A percentile compares a stretch with the other conserved stretches of the same genome.
Conservation (phyloP, 805 yeast genomes). For the Sugiyamaella americana region DNA sequence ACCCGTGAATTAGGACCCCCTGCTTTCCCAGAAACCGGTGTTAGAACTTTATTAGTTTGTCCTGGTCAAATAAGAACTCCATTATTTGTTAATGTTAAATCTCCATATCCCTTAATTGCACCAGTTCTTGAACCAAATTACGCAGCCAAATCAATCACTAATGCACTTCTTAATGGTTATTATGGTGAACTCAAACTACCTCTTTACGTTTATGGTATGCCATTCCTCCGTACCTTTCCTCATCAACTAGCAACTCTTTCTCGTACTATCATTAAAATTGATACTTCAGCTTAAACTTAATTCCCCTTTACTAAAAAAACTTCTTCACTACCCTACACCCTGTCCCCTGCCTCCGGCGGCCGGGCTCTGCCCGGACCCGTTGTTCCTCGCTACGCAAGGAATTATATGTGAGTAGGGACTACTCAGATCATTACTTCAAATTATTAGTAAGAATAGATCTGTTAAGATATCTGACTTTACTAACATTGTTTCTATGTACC, state of each 20-base stretch:
- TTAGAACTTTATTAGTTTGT: conserved; percentile 66
- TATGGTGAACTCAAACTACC: conserved; percentile 71
- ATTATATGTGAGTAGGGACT: not conserved
- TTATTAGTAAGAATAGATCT: too few species aligned
- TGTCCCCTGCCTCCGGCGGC: conserved; percentile 1
- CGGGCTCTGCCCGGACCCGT: not conserved
- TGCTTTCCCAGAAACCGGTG: conserved; percentile 22
- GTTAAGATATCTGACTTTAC: too few species aligned
- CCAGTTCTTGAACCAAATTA: conserved; percentile 69
- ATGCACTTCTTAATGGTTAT: conserved; percentile 52
- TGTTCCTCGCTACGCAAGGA: not conserved
- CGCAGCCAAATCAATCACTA: conserved; percentile 55
- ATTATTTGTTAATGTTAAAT: conserved; percentile 65
- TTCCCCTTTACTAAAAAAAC: too few species aligned
- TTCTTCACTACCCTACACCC: too few species aligned
- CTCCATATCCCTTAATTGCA: conserved; percentile 73
- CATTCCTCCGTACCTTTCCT: conserved; percentile 64
- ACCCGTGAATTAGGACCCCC: conserved; percentile 62
- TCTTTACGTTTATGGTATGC: conserved; percentile 67
- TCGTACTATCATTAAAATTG: conserved; percentile 64
- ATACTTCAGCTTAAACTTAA: conserved; percentile 29
- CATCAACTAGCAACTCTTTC: conserved; percentile 57
- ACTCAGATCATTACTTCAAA: too few species aligned
- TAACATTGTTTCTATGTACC: too few species aligned
- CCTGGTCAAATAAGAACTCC: conserved; percentile 81